A percentile compares a stretch with the other conserved stretches of the same genome.
Conservation (phyloP, 306 rosid species). For the Cucurbita argyrosperma region DNA sequence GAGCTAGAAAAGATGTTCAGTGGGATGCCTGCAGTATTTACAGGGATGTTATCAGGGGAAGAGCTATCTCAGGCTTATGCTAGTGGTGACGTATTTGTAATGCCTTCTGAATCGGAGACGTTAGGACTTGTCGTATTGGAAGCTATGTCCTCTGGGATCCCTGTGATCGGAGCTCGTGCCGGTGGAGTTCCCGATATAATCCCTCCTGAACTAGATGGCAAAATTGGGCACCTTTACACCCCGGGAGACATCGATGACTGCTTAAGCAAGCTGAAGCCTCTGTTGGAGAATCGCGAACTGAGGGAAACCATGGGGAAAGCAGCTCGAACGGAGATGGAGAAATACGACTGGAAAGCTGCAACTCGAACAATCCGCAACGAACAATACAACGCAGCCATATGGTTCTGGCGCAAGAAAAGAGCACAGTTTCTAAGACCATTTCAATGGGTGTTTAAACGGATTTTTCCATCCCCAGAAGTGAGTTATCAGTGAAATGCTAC, state of each 20-base stretch:
- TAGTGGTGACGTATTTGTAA: constrained; percentile 77
- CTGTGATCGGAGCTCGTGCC: constrained; percentile 86
- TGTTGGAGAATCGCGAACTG: constrained; percentile 41
- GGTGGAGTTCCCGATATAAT: constrained; percentile 95
- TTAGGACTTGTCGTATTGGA: constrained; percentile 92
- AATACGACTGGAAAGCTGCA: constrained; percentile 90
- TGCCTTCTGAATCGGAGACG: constrained; percentile 98
- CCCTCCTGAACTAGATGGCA: constrained; percentile 74
- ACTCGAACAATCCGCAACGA: constrained; percentile 64
- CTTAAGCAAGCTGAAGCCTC: constrained; percentile 58
- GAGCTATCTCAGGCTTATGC: constrained; percentile 95
- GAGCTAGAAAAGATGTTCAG: constrained; percentile 78
- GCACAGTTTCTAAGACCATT: constrained; percentile 55
- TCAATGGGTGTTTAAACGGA: constrained; percentile 56
- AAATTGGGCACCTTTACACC: constrained; percentile 54
- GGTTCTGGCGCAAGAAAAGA: constrained; percentile 95
- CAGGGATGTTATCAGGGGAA: constrained; percentile 92
- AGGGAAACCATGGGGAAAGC: constrained; percentile 74
- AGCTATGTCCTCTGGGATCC: constrained; percentile 93
- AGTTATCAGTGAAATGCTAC: constrained; percentile 27
- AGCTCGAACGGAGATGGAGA: constrained; percentile 80
- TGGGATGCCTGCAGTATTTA: constrained; percentile 87
- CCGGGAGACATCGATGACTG: constrained; percentile 74
- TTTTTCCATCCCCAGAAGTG: constrained; percentile 54
- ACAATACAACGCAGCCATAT: constrained; percentile 80